Conservation (phyloP, 768 basidiomycete genomes). For the Fomitopsis serialis region DNA sequence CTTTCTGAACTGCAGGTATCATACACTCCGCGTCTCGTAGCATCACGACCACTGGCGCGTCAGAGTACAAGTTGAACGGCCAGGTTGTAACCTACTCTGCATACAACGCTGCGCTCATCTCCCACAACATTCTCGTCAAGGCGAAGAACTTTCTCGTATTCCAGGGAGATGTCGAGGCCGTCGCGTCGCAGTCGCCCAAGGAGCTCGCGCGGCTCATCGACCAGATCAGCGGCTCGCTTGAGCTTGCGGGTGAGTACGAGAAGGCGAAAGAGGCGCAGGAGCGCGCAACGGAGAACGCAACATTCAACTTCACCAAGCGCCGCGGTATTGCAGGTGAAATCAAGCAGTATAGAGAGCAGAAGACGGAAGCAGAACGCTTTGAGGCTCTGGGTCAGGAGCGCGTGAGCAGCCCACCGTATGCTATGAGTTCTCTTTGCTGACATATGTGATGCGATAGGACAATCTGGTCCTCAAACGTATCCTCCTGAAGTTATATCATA, state of each 20-base stretch:
- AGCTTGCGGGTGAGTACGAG: constrained; percentile 85
- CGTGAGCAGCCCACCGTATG: constrained; percentile 37
- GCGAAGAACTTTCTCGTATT: constrained; percentile 99
- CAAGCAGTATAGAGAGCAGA: constrained; percentile 96
- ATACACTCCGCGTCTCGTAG: constrained; percentile 33
- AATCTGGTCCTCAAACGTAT: constrained; percentile 76
- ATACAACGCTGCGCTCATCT: constrained; percentile 83
- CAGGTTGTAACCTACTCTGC: constrained; percentile 78
- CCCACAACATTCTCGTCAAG: constrained; percentile 95
- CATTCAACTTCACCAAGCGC: constrained; percentile 91
- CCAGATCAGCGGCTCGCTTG: constrained; percentile 92
- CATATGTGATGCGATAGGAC: constrained; percentile 45
- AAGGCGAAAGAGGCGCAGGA: constrained; percentile 83
- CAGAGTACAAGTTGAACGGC: constrained; percentile 86
- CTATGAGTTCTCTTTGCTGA: not conserved
- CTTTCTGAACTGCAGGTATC: not conserved
- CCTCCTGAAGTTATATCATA: constrained; percentile 85
- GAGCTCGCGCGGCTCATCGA: constrained; percentile 90
- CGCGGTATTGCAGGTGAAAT: constrained; percentile 93
- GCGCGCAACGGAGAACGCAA: constrained; percentile 89
- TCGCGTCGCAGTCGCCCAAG: constrained; percentile 89
- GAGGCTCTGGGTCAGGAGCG: constrained; percentile 69
- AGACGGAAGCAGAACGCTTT: constrained; percentile 86
- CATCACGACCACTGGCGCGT: constrained; percentile 80
- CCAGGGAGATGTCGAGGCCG: constrained; percentile 97